Evolutionary conservation across 768 basidiomycete species (phyloP), one percentile per base, ranked within the genome.

Genomic region (Lepiota brunneoincarnata): DNA sequence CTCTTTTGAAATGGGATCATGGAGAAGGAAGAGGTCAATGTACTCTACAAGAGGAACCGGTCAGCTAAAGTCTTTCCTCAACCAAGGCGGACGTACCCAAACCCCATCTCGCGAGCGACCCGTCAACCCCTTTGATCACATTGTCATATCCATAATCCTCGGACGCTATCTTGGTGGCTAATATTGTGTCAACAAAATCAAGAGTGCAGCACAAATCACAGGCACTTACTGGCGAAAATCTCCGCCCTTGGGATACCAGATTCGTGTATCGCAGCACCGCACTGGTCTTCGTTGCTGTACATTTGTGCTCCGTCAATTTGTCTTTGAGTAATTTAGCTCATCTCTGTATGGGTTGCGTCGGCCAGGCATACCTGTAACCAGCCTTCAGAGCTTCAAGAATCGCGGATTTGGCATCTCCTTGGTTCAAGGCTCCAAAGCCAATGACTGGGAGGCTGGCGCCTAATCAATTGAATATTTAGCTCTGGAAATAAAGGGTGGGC

Each of bases 21-120:
- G 89, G 20, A 92, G 86, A 34, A 92, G 75, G 67, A 83, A 91
- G 21, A 92, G 74, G 67, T 92, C 90, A 34, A 67, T 62, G 49
- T 74, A 72, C 43, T 67, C 72, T 71, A 37, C 21, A n/a, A 17
- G 42, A 34, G 31, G 14, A 15, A 36, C 11, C 11, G 31, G 35
- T 37, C 44, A 44, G 6, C 42, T 21, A 57, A 47, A 17, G 2
- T 3, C 23, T 23, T 18, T 35, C 15, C n/a, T 12, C 17, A 3
- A 11, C 28, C 14, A 11, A 6, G 23, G 17, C 15, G 0, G 23
- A 51, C 57, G 17, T 24, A 61, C 60, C 56, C 6, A 57, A 46
- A n/a, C 54, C 42, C 38, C 56, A 49, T 17, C 28, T 50, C 23
- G 17, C 35, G 20, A 61, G 49, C 6, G 58, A 59, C 26, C 43